Base-by-base conservation (phyloP, 1,139 yeast species). In the Protomyces gravidus region DNA sequence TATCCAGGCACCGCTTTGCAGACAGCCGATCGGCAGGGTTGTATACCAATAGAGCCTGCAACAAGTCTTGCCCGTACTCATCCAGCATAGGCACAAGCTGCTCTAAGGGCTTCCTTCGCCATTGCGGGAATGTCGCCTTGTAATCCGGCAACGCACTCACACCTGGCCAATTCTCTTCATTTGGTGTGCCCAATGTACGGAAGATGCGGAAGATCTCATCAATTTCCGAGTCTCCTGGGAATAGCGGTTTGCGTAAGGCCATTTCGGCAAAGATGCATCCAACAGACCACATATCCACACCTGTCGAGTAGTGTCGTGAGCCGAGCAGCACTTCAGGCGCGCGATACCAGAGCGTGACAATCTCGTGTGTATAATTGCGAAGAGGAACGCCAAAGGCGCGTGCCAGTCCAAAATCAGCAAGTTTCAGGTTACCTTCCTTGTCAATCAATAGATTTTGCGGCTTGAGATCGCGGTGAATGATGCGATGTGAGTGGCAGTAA, bases 211-310 rank as follows among this genome's bases (percentile, higher is more conserved):
- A 90, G 67, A 92, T 92, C 75, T 92, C 97, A 72, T 92, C 98
- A 71, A 92, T 92, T 72, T 92, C 98, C 15, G 96, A 88, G 73
- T 92, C 98, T 30, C 98, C 99, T 1, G 97, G 95, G 75, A 92
- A 92, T 56, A 92, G 75, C 7, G 99, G 97, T 72, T 89, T 89
- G 64, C 98, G 80, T 70, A 90, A 89, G 67, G 94, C 92, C 97
- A 92, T 90, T 72, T 92, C 99, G 4, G 97, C 98, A 75, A 94
- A 92, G 61, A 92, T 92, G 73, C 97, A 90, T 23, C 99, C 99
- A 62, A 89, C 88, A 17, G 96, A 88, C 99, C 99, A 92, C 85
- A 94, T 89, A 72, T 92, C 99, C 55, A 92, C 97, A 27, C 97
- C 97, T 0, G 97, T 92, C 55, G 96, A 88, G 73, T 92, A 92